These are phyloP conservation scores for Fusarium sp. DNA, from an alignment of 2,329 filamentous ascomycete species.

Conservation along the genomic window DNA sequence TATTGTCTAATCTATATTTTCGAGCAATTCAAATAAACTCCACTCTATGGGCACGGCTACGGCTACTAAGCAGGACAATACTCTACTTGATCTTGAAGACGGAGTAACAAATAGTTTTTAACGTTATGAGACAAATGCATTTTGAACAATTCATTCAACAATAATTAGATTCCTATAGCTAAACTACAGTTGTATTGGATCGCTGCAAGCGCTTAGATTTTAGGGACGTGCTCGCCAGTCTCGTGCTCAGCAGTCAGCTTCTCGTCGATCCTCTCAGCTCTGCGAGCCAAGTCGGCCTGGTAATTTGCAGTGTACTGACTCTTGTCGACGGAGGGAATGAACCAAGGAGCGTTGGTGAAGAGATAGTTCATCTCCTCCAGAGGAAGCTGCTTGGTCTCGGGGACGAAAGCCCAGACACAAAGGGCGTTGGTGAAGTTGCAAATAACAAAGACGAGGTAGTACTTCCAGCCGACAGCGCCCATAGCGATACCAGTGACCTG, in stretches of 20 bases:
- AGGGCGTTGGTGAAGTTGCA: conserved; percentile 69
- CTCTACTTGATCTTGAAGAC: too few species aligned
- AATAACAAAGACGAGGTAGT: conserved; percentile 61
- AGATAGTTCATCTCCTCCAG: conserved; percentile 77
- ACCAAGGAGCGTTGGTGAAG: conserved; percentile 62
- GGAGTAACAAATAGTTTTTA: too few species aligned
- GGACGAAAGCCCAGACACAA: conserved; percentile 73
- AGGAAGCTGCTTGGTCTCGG: conserved; percentile 73
- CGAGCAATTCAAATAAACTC: too few species aligned
- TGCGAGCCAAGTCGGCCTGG: conserved; percentile 66
- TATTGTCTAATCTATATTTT: too few species aligned
- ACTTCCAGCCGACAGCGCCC: conserved; percentile 59
- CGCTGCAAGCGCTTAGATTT: neutral
- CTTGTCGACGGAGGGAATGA: conserved; percentile 21
- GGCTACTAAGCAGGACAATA: too few species aligned
- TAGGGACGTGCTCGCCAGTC: conserved; percentile 17
- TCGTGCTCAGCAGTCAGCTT: conserved; percentile 23
- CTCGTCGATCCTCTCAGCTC: conserved; percentile 53
- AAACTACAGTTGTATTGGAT: neutral
- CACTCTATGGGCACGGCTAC: too few species aligned
- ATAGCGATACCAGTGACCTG: conserved; percentile 50
- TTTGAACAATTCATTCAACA: neutral
- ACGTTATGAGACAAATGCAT: too few species aligned
- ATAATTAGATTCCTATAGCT: neutral
- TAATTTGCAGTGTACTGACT: conserved; percentile 34